Conservation (phyloP, 1,139 yeast genomes). For the Scheffersomyces illinoinensis region DNA sequence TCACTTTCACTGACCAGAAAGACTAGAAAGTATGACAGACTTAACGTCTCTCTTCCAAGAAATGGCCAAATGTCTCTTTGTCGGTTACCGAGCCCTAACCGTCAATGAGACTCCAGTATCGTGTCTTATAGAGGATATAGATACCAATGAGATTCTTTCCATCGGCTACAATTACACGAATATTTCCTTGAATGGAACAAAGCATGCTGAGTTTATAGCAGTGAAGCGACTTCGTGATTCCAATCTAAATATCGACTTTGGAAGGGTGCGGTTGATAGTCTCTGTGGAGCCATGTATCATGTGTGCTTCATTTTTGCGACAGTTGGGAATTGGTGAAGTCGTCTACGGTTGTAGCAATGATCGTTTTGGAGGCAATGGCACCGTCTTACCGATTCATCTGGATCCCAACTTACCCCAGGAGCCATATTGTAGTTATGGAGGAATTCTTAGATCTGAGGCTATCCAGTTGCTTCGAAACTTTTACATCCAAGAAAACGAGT, state of each 20-base stretch:
- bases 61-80: constrained; percentile 42
- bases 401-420: constrained; percentile 40
- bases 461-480: constrained; percentile 77
- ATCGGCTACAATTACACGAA: constrained; percentile 91
- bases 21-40: constrained; percentile 11
- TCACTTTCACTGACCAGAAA: not conserved
- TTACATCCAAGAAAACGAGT: constrained; percentile 79
- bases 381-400: constrained; percentile 65
- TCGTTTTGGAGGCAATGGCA: constrained; percentile 95
- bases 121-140: constrained; percentile 57
- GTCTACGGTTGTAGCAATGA: constrained; percentile 94
- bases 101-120: constrained; percentile 76
- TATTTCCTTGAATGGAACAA: constrained; percentile 74
- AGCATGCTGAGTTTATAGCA: constrained; percentile 92
- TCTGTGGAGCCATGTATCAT: constrained; percentile 98
- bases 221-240: constrained; percentile 9
- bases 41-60: constrained; percentile 28
- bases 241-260: constrained; percentile 47
- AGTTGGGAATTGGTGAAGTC: constrained; percentile 69
- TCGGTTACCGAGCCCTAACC: constrained; percentile 42
- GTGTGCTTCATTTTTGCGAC: constrained; percentile 94
- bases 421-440: constrained; percentile 67
- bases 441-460: constrained; percentile 78
- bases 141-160: constrained; percentile 56
- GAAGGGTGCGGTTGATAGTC: constrained; percentile 68